phyloP scores from a whole-genome alignment of 345 rosid genomes.

The Rhizophora mangle region DNA sequence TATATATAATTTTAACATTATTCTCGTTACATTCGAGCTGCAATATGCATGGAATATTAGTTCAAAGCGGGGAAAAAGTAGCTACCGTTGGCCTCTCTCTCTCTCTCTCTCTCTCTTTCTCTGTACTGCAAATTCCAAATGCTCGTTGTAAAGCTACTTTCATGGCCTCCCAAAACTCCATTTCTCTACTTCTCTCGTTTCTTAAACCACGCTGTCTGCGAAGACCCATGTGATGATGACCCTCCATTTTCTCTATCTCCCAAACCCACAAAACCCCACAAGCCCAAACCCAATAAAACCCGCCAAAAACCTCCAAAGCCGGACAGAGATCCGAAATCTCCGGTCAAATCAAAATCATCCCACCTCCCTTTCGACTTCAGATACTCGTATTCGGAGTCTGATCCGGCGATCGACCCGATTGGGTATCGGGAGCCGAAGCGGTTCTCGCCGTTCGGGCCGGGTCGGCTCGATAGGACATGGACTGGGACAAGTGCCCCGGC shows the following conservation, averaged over 20 bases:
- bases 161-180: constrained; percentile 13
- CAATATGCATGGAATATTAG: too few species aligned
- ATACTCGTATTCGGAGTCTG: constrained; percentile 73
- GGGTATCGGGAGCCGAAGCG: constrained; percentile 85
- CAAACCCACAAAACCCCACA: constrained; percentile 8
- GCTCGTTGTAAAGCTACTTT: constrained; percentile 8
- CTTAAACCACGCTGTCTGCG: constrained; percentile 8
- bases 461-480: constrained; percentile 76
- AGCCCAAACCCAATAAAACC: background rate
- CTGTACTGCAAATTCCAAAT: constrained; percentile 6
- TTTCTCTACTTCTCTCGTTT: constrained; percentile 4
- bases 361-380: constrained; percentile 82
- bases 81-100: too few species aligned
- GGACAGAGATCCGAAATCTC: constrained; percentile 1
- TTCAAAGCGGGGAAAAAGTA: too few species aligned
- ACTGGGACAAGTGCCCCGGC: constrained; percentile 69
- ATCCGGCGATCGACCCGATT: constrained; percentile 53
- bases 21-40: too few species aligned
- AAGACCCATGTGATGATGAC: constrained; percentile 13
- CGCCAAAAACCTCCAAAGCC: background rate
- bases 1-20: too few species aligned
- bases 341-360: constrained; percentile 27
- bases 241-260: constrained; percentile 21
- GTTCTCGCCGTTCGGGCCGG: constrained; percentile 90
- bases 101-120: too few species aligned